Evolutionary conservation across 1,139 yeast species (phyloP).

Genomic region (Nakaseomyces sp.): DNA sequence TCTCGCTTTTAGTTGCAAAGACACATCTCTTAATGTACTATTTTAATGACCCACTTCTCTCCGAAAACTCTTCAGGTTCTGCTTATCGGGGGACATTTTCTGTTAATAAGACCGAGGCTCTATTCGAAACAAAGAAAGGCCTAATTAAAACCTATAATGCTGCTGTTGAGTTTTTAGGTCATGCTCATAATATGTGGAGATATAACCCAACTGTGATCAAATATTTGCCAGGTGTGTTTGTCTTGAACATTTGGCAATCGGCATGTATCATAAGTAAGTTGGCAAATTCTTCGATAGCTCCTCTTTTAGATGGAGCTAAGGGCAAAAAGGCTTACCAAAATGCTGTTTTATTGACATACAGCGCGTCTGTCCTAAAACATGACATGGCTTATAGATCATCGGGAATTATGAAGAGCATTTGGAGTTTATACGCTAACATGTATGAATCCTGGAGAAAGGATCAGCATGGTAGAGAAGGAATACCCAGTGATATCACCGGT

Average conservation of each 20-base stretch:
- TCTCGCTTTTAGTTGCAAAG: slow-evolving; percentile 62
- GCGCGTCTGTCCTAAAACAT: slow-evolving; percentile 79
- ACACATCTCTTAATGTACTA: slow-evolving; percentile 74
- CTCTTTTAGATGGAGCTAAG: slow-evolving; percentile 55
- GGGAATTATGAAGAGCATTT: slow-evolving; percentile 87
- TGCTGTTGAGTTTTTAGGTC: slow-evolving; percentile 60
- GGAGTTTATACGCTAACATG: slow-evolving; percentile 62
- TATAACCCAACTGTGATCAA: slow-evolving; percentile 56
- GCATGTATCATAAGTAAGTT: slow-evolving; percentile 75
- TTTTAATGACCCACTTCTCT: slow-evolving; percentile 34
- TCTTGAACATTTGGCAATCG: slow-evolving; percentile 83
- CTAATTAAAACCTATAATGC: slow-evolving; percentile 71
- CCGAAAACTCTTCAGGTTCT: slow-evolving; percentile 11
- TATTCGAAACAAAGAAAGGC: slow-evolving; percentile 58
- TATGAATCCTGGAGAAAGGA: slow-evolving; percentile 32
- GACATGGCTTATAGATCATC: slow-evolving; percentile 90
- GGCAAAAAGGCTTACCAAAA: slow-evolving; percentile 66
- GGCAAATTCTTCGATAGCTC: slow-evolving; percentile 62
- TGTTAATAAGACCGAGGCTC: slow-evolving; percentile 13
- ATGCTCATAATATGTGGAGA: slow-evolving; percentile 53
- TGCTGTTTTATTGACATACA: slow-evolving; percentile 62
- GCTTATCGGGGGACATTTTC: slow-evolving; percentile 10
- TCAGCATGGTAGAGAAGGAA: slow-evolving; percentile 17
- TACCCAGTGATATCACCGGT: slow-evolving; percentile 10
- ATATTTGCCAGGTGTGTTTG: slow-evolving; percentile 77